Evolutionary conservation across 805 yeast genomes (phyloP).

Genomic region (Ogataea trehaloabstinens): DNA sequence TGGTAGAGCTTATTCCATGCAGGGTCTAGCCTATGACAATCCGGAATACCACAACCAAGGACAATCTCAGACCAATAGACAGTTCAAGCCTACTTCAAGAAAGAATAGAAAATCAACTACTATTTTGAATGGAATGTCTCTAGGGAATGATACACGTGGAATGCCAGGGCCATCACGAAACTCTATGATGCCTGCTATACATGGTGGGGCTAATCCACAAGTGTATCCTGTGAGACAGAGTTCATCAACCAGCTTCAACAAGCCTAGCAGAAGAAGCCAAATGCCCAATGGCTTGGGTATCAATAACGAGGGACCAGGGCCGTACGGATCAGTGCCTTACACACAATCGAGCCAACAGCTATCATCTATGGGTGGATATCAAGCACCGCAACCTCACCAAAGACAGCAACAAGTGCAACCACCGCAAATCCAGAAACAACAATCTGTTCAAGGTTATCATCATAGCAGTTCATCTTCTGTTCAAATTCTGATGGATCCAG

Average conservation of each 20-base stretch:
- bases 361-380: constrained; percentile 6
- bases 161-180: constrained; percentile 28
- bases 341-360: constrained; percentile 1
- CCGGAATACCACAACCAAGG: constrained; percentile 19
- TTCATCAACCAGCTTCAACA: constrained; percentile 17
- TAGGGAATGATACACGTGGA: constrained; percentile 29
- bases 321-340: constrained; percentile 6
- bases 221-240: constrained; percentile 19
- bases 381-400: constrained; percentile 4
- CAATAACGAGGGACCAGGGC: constrained; percentile 14
- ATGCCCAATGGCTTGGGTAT: constrained; percentile 22
- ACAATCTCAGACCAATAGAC: constrained; percentile 22
- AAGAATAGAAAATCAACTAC: constrained; percentile 43
- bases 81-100: constrained; percentile 42
- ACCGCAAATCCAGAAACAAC: constrained; percentile 1
- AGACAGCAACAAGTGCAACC: constrained; percentile 9
- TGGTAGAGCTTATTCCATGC: constrained; percentile 14
- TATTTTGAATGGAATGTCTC: constrained; percentile 25
- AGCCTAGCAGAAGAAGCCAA: constrained; percentile 18
- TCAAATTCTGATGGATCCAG: background rate
- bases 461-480: constrained; percentile 1
- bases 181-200: constrained; percentile 30
- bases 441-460: background rate
- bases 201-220: constrained; percentile 5
- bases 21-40: constrained; percentile 12